Conservation (phyloP, 2,329 filamentous ascomycete species). For the Fusarium pininemorale region DNA sequence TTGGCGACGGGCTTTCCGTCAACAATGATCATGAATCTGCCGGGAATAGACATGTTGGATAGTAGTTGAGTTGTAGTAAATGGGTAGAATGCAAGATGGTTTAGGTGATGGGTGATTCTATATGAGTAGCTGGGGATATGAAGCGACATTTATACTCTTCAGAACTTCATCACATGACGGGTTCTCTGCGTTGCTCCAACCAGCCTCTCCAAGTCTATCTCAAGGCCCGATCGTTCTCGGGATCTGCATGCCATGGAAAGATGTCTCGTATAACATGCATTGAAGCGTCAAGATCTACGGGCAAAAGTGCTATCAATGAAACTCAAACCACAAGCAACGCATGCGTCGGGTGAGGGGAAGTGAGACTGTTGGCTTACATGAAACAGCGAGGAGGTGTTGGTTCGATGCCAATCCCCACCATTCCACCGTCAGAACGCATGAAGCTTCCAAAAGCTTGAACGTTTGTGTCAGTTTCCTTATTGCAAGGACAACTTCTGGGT, state of each 20-base stretch:
- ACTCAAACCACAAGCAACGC: neutral
- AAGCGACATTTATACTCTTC: neutral
- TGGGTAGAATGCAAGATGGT: neutral
- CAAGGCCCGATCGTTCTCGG: neutral
- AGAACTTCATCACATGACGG: neutral
- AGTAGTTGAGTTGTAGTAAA: too few relatives aligned
- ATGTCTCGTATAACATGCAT: neutral
- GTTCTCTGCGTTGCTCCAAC: fast-evolving
- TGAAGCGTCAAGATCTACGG: neutral
- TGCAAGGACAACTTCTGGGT: fast-evolving
- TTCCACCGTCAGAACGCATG: neutral
- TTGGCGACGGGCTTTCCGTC: conserved; percentile 4
- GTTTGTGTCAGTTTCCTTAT: fast-evolving
- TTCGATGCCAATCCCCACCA: neutral
- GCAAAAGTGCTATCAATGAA: neutral
- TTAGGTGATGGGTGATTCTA: fast-evolving
- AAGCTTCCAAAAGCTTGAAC: too few relatives aligned
- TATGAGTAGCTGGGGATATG: fast-evolving
- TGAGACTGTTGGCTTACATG: neutral
- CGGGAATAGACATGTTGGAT: neutral
- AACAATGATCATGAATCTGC: conserved; percentile 10
- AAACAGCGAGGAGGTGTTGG: neutral
- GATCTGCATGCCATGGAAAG: neutral
- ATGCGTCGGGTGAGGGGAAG: neutral
- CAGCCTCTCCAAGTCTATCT: neutral